A percentile compares a stretch with the other conserved stretches of the same genome.
phyloP scores from a whole-genome alignment of 2,329 filamentous ascomycete genomes.

The Sphaerulina musiva region DNA sequence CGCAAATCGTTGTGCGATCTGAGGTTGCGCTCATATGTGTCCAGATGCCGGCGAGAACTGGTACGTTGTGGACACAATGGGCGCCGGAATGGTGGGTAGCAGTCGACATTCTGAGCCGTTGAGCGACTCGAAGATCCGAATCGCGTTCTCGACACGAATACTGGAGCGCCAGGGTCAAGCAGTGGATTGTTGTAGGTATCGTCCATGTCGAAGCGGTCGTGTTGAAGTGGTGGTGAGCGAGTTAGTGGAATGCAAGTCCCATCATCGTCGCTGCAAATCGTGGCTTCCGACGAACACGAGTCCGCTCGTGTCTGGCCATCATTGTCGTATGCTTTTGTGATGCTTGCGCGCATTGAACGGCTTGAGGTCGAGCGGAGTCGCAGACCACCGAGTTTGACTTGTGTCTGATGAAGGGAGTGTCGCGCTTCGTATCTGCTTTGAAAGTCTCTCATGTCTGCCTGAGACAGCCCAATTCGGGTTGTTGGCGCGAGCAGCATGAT shows the following conservation, averaged over 20 bases:
- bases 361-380: slow-evolving; percentile 21
- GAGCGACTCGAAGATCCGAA: slow-evolving; percentile 20
- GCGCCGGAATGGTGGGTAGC: slow-evolving; percentile 22
- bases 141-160: slow-evolving; percentile 27
- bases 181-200: not conserved
- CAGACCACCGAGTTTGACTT: slow-evolving; percentile 9
- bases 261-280: slow-evolving; percentile 4
- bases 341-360: slow-evolving; percentile 11
- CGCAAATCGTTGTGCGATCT: not conserved
- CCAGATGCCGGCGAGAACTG: slow-evolving; percentile 4
- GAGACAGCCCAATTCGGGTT: slow-evolving; percentile 27
- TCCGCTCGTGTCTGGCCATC: slow-evolving; percentile 16
- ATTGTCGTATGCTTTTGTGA: slow-evolving; percentile 21
- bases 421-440: slow-evolving; percentile 21
- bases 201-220: not conserved
- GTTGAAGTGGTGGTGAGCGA: not conserved
- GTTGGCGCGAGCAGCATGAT: slow-evolving; percentile 29
- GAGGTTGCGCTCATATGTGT: not conserved
- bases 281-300: slow-evolving; percentile 19
- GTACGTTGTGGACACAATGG: slow-evolving; percentile 4
- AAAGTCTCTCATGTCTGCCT: slow-evolving; percentile 26
- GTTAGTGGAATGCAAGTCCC: not conserved
- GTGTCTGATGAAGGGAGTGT: slow-evolving; percentile 10
- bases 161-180: slow-evolving; percentile 28
- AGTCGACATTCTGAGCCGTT: slow-evolving; percentile 16